Conservation (phyloP, 2,329 filamentous ascomycete species). For the Beauveria scarabaeidicola region DNA sequence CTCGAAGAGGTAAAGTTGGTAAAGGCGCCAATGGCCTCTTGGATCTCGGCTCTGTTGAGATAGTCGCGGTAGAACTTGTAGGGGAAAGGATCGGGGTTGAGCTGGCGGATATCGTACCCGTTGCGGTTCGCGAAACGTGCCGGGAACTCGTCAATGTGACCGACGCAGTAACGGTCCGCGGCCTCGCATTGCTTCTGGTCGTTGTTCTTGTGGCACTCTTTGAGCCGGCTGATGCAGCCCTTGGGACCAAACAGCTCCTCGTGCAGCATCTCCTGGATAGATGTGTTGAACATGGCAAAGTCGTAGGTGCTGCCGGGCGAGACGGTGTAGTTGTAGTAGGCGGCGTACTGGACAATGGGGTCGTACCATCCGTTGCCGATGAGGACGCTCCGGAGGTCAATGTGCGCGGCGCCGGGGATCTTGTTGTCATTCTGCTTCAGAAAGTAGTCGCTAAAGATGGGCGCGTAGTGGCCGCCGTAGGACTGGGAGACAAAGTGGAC, state of each 20-base stretch:
- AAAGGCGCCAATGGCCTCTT: constrained; percentile 42
- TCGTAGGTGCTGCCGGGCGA: constrained; percentile 5
- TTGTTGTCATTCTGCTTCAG: constrained; percentile 51
- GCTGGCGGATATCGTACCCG: constrained; percentile 52
- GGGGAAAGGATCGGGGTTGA: constrained; percentile 49
- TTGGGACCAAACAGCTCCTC: constrained; percentile 51
- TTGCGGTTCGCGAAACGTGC: constrained; percentile 44
- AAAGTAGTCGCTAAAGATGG: constrained; percentile 50
- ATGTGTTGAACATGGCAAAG: background rate
- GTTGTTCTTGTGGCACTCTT: background rate
- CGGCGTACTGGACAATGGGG: constrained; percentile 14
- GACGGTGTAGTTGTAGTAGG: background rate
- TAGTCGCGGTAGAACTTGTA: constrained; percentile 47
- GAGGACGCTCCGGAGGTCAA: constrained; percentile 47
- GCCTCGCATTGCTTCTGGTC: background rate
- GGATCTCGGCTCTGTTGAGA: constrained; percentile 46
- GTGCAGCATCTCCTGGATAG: constrained; percentile 17
- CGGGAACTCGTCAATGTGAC: constrained; percentile 32
- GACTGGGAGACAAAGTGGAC: constrained; percentile 61
- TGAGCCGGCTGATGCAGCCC: background rate
- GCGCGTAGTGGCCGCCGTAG: constrained; percentile 63
- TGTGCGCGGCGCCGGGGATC: constrained; percentile 32
- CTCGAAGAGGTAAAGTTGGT: background rate
- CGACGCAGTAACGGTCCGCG: background rate
- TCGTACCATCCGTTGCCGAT: constrained; percentile 62